These are phyloP conservation scores for Iris macrosiphon DNA, from an alignment of 106 monocot genomes.

Conservation along the genomic window DNA sequence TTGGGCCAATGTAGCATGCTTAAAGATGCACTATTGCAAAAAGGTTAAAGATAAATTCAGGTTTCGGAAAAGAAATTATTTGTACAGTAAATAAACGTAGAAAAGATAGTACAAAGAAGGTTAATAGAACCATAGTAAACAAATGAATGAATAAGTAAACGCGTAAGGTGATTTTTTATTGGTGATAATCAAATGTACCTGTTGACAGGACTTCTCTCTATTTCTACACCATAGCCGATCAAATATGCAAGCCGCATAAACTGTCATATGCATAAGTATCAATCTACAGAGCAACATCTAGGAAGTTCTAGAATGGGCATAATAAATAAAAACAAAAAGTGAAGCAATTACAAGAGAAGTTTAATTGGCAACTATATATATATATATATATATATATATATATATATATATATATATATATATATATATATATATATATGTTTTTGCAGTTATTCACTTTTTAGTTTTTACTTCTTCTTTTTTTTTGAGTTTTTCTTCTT, in stretches of 20 bases:
- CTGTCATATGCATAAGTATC: constrained; percentile 32
- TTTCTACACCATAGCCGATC: constrained; percentile 78
- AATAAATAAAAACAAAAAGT: too few relatives aligned
- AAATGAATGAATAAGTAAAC: neutral
- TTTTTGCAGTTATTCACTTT: too few relatives aligned
- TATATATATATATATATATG: too few relatives aligned
- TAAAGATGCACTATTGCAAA: constrained; percentile 68
- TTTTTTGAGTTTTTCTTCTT: too few relatives aligned
- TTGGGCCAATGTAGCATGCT: constrained; percentile 99
- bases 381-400: too few relatives aligned
- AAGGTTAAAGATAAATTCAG: neutral
- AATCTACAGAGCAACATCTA: constrained; percentile 1
- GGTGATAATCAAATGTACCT: constrained; percentile 41
- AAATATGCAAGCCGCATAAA: constrained; percentile 98
- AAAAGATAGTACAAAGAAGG: neutral
- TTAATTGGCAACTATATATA: too few relatives aligned
- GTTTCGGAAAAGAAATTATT: too few relatives aligned
- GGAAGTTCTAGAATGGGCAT: too few relatives aligned
- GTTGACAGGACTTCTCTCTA: constrained; percentile 87
- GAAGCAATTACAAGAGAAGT: too few relatives aligned
- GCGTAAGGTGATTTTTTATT: neutral
- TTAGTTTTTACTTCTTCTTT: too few relatives aligned
- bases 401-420: too few relatives aligned
- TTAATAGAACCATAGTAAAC: constrained; percentile 9
- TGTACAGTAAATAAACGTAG: too few relatives aligned